Evolutionary conservation across 1,284 basidiomycete species (phyloP).

Genomic region (Puccinia hordei): DNA sequence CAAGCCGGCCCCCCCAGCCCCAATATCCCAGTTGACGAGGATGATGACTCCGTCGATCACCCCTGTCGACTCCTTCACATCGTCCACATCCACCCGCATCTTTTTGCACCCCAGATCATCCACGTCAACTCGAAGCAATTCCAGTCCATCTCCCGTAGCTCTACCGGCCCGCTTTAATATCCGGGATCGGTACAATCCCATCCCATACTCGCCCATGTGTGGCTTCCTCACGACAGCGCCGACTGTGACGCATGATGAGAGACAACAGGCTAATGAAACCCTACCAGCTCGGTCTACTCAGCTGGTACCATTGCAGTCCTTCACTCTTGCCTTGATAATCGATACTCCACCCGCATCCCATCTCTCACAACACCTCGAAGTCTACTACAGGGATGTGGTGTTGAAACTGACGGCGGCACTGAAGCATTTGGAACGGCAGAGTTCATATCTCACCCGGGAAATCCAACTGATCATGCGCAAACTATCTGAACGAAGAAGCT

Average conservation of each 20-base stretch:
- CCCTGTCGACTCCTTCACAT: constrained; percentile 19
- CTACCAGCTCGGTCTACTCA: constrained; percentile 4
- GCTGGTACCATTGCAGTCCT: constrained; percentile 42
- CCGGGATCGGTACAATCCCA: constrained; percentile 7
- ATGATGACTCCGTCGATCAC: constrained; percentile 48
- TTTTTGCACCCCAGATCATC: constrained; percentile 14
- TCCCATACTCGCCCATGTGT: constrained; percentile 29
- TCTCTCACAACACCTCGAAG: constrained; percentile 48
- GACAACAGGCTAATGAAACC: not conserved
- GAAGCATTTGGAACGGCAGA: constrained; percentile 41
- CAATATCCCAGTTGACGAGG: constrained; percentile 47
- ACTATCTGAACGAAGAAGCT: constrained; percentile 30
- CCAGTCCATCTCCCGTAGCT: constrained; percentile 44
- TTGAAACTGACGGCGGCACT: constrained; percentile 49
- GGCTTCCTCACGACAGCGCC: not conserved
- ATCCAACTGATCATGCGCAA: constrained; percentile 33
- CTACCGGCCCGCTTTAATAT: constrained; percentile 22
- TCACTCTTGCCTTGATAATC: constrained; percentile 50
- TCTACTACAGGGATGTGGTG: constrained; percentile 48
- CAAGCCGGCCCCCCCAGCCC: constrained; percentile 20
- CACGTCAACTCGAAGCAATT: constrained; percentile 46
- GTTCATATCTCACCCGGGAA: constrained; percentile 43
- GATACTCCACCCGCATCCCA: constrained; percentile 46
- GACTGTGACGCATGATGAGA: constrained; percentile 15
- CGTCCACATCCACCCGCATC: not conserved